These are phyloP conservation scores for Kewa caespitosa DNA, from an alignment of 179 eudicot genomes.

Conservation along the genomic window DNA sequence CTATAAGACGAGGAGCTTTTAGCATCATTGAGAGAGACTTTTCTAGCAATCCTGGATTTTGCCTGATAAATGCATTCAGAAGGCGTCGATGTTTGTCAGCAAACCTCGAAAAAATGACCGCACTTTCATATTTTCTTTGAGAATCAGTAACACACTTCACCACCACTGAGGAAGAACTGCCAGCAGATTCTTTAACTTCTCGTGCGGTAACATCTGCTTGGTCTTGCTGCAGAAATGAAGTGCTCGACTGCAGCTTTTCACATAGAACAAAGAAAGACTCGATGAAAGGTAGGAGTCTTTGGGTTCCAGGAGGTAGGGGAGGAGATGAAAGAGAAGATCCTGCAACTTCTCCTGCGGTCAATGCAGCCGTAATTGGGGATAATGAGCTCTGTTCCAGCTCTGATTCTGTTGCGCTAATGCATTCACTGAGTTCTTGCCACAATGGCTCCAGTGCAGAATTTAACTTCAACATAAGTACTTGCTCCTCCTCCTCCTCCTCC, in stretches of 20 bases:
- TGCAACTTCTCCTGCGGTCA: constrained; percentile 54
- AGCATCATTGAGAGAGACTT: constrained; percentile 93
- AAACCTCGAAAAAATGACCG: constrained; percentile 69
- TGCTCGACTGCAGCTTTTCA: constrained; percentile 84
- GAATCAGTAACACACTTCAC: constrained; percentile 46
- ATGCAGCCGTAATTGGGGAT: constrained; percentile 43
- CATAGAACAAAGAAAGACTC: constrained; percentile 95
- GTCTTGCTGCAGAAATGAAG: constrained; percentile 58
- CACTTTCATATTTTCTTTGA: constrained; percentile 50
- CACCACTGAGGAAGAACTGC: constrained; percentile 40
- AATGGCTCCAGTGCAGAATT: constrained; percentile 76
- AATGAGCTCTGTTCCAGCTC: constrained; percentile 64
- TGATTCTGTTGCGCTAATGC: constrained; percentile 78
- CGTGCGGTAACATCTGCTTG: constrained; percentile 61
- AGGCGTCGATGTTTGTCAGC: constrained; percentile 89
- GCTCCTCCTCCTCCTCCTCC: constrained; percentile 58
- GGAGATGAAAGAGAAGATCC: constrained; percentile 63
- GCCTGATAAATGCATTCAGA: constrained; percentile 91
- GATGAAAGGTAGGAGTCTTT: constrained; percentile 78
- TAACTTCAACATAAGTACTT: constrained; percentile 58
- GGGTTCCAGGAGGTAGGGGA: constrained; percentile 95
- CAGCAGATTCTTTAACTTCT: constrained; percentile 81
- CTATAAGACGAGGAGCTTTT: constrained; percentile 86
- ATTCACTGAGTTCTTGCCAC: constrained; percentile 90
- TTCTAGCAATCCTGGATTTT: constrained; percentile 85